phyloP scores from a whole-genome alignment of 257 asterid genomes.

The Euphrasia confusa region DNA sequence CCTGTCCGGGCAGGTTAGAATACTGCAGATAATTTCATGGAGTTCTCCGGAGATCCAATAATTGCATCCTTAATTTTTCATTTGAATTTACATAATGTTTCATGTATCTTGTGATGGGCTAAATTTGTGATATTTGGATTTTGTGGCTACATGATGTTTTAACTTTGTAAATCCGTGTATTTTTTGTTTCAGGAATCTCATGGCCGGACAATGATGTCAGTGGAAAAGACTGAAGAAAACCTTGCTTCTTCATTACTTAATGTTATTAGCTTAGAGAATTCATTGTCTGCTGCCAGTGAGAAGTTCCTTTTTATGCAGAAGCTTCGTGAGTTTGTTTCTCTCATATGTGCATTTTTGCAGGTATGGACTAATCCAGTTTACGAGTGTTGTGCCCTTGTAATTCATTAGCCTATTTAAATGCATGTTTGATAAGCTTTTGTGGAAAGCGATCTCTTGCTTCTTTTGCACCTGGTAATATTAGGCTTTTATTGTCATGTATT shows the following conservation, averaged over 20 bases:
- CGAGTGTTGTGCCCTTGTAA: conserved; percentile 20
- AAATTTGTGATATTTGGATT: conserved; percentile 3
- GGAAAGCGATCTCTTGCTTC: conserved; percentile 13
- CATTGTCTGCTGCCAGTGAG: conserved; percentile 89
- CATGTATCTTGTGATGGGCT: background rate
- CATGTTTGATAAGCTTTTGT: conserved; percentile 20
- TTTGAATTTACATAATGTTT: no score
- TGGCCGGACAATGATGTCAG: conserved; percentile 46
- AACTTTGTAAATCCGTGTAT: conserved; percentile 6
- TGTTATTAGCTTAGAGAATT: conserved; percentile 61
- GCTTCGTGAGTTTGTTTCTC: conserved; percentile 96
- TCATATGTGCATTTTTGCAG: conserved; percentile 92
- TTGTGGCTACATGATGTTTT: conserved; percentile 3
- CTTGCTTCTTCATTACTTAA: conserved; percentile 66
- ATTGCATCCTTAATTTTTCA: no score
- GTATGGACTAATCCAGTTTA: conserved; percentile 52
- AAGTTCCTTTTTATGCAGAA: conserved; percentile 98
- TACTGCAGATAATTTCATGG: no score
- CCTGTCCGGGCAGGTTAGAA: no score
- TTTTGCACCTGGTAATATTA: conserved; percentile 5
- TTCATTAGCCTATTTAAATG: conserved; percentile 21
- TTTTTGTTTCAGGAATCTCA: conserved; percentile 65
- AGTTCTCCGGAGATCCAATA: no score
- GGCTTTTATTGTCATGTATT: background rate
- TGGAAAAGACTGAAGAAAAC: conserved; percentile 72